A percentile compares a stretch with the other conserved stretches of the same genome.
Evolutionary conservation across 2,329 filamentous ascomycete species (phyloP).

Genomic region (Immersiporthe knoxdaviesiana): DNA sequence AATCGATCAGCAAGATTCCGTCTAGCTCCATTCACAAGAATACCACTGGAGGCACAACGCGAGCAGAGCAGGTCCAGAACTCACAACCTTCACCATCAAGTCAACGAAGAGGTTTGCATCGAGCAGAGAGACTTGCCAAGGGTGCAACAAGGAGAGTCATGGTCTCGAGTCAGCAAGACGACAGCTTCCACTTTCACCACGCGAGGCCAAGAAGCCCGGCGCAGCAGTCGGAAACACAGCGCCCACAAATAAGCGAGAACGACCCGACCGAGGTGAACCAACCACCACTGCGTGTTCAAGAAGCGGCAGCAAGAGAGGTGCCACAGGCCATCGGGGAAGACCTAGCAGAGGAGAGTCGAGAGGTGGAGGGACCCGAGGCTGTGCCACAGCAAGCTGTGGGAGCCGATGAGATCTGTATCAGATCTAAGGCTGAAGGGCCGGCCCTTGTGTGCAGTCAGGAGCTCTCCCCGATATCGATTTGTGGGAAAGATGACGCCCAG

Average conservation of each 20-base stretch:
- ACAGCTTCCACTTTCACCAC: conserved; percentile 40
- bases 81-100: background rate
- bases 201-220: conserved; percentile 19
- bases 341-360: background rate
- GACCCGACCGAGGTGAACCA: background rate
- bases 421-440: conserved; percentile 7
- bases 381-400: background rate
- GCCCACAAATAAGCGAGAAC: background rate
- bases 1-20: background rate
- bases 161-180: conserved; percentile 36
- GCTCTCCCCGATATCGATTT: conserved; percentile 10
- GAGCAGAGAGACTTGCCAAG: background rate
- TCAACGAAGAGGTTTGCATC: background rate
- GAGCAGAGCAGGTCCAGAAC: background rate
- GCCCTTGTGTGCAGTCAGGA: conserved; percentile 18
- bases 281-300: background rate
- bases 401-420: background rate
- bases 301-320: background rate
- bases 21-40: background rate
- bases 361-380: background rate
- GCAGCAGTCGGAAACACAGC: background rate
- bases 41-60: background rate
- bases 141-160: conserved; percentile 2
- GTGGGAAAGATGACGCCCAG: background rate
- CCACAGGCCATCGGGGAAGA: background rate